Conservation (phyloP, 2,329 filamentous ascomycete species). For the Geosmithia morbida region DNA sequence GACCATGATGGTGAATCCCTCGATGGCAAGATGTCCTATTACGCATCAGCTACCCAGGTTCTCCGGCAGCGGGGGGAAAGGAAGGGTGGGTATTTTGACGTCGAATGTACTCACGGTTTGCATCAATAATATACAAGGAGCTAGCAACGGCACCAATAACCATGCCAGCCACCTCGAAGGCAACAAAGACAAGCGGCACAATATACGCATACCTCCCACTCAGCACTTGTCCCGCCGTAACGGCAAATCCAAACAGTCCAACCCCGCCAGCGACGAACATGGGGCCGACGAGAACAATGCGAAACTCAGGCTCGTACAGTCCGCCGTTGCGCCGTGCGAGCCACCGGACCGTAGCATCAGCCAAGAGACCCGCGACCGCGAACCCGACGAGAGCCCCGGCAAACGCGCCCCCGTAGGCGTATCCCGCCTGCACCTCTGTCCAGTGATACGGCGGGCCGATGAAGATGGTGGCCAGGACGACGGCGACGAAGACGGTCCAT, state of each 20-base stretch:
- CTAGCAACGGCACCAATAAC: slow-evolving; percentile 79
- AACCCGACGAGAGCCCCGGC: slow-evolving; percentile 72
- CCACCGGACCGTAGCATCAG: slow-evolving; percentile 56
- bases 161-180: slow-evolving; percentile 75
- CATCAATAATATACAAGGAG: slow-evolving; percentile 82
- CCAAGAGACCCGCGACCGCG: slow-evolving; percentile 54
- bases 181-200: slow-evolving; percentile 70
- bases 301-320: slow-evolving; percentile 83
- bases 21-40: slow-evolving; percentile 62
- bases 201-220: slow-evolving; percentile 49
- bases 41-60: not conserved
- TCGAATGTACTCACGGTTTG: slow-evolving; percentile 55
- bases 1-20: slow-evolving; percentile 78
- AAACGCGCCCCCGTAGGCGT: slow-evolving; percentile 76
- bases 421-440: slow-evolving; percentile 68
- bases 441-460: slow-evolving; percentile 71
- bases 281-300: slow-evolving; percentile 68
- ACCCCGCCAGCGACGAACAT: slow-evolving; percentile 65
- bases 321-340: slow-evolving; percentile 66
- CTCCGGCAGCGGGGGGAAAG: not conserved
- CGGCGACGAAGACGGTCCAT: slow-evolving; percentile 88
- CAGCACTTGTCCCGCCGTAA: slow-evolving; percentile 48
- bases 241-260: slow-evolving; percentile 75
- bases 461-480: slow-evolving; percentile 71
- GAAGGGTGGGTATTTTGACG: not conserved